phyloP scores from a whole-genome alignment of 805 yeast species.

The Saccharomycopsis synnaedendra region DNA sequence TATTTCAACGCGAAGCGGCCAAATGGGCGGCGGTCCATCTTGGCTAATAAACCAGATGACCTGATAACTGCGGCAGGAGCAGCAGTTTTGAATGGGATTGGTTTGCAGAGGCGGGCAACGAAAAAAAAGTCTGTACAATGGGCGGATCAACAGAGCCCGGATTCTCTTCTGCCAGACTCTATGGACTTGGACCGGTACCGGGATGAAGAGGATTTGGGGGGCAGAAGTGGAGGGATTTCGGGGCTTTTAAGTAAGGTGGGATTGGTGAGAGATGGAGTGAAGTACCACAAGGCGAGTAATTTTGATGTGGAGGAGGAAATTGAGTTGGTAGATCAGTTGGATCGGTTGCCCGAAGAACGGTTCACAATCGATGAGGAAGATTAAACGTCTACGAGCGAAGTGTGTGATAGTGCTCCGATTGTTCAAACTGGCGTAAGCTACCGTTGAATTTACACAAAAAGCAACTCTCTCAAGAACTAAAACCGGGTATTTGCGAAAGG shows the following conservation, averaged over 20 bases:
- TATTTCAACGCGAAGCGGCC: constrained; percentile 10
- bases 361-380: neutral
- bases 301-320: constrained; percentile 13
- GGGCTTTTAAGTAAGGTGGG: constrained; percentile 2
- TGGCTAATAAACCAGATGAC: constrained; percentile 5
- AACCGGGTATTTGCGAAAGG: too few relatives aligned
- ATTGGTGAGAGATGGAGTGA: constrained; percentile 1
- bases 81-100: neutral
- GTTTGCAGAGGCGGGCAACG: neutral
- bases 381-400: neutral
- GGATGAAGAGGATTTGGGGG: neutral
- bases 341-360: neutral
- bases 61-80: neutral
- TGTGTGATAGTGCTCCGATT: too few relatives aligned
- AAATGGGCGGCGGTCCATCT: constrained; percentile 7
- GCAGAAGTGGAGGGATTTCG: neutral
- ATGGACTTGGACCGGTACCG: neutral
- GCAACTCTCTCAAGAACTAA: too few relatives aligned
- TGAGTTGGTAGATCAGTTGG: constrained; percentile 5
- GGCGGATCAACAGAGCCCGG: constrained; percentile 15
- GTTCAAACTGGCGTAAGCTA: too few relatives aligned
- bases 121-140: constrained; percentile 17
- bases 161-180: neutral
- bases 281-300: constrained; percentile 11
- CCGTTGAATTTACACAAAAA: too few relatives aligned